phyloP scores from a whole-genome alignment of 2,329 filamentous ascomycete species.

The Penicillium sp. region DNA sequence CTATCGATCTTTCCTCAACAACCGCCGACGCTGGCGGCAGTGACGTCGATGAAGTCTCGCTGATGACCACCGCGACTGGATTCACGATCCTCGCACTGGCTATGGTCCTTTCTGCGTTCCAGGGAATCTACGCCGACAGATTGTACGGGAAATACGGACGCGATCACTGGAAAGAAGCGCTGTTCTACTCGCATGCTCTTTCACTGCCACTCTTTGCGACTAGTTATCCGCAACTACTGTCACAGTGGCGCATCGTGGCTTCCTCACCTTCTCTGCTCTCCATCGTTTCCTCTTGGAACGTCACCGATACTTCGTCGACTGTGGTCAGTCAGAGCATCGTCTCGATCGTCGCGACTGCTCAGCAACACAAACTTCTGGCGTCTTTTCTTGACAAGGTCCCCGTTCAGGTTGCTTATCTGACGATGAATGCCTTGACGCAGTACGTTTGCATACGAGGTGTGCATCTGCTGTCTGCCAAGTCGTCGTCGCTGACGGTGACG shows the following conservation, averaged over 20 bases:
- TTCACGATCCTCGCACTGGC: constrained; percentile 79
- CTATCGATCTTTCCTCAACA: constrained; percentile 20
- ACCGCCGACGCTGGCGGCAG: constrained; percentile 30
- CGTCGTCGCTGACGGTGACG: constrained; percentile 88
- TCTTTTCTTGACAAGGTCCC: constrained; percentile 26
- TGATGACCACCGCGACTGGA: constrained; percentile 51
- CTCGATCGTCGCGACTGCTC: constrained; percentile 10
- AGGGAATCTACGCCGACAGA: constrained; percentile 91
- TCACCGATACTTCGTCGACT: background rate
- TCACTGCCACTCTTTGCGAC: constrained; percentile 42
- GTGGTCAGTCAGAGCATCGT: constrained; percentile 5
- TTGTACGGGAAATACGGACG: constrained; percentile 78
- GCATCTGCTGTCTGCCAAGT: constrained; percentile 82
- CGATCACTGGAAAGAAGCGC: constrained; percentile 84
- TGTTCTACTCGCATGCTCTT: constrained; percentile 76
- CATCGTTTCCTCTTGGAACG: background rate
- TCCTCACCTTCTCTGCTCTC: constrained; percentile 30
- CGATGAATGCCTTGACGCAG: constrained; percentile 68
- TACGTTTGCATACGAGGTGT: constrained; percentile 94
- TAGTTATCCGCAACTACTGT: constrained; percentile 29
- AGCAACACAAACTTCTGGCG: constrained; percentile 16
- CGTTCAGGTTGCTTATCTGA: constrained; percentile 34
- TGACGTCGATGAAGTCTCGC: constrained; percentile 8
- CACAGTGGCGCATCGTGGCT: constrained; percentile 33
- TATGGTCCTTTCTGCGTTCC: constrained; percentile 83